Evolutionary conservation across 1,139 yeast species (phyloP).

Genomic region (Pichia sp.): DNA sequence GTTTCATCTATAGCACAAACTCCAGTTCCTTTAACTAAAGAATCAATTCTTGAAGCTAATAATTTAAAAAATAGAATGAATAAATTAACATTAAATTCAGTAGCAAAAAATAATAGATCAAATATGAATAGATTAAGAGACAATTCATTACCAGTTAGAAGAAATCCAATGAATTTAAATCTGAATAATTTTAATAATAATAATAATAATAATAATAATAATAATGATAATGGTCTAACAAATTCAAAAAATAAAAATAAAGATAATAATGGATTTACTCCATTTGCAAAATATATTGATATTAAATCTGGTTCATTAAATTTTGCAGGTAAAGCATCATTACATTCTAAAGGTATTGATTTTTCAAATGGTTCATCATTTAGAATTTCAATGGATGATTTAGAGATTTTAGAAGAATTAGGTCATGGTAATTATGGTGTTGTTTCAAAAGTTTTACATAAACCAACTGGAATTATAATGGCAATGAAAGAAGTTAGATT

Average conservation of each 20-base stretch:
- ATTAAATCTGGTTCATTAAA: constrained; percentile 86
- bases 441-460: constrained; percentile 84
- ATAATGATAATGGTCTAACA: neutral
- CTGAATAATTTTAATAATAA: constrained; percentile 5
- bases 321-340: constrained; percentile 87
- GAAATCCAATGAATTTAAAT: constrained; percentile 12
- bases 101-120: constrained; percentile 4
- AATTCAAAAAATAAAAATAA: constrained; percentile 40
- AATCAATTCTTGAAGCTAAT: neutral
- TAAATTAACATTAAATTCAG: constrained; percentile 4
- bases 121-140: constrained; percentile 21
- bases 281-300: constrained; percentile 82
- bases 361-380: constrained; percentile 85
- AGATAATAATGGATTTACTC: constrained; percentile 44
- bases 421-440: constrained; percentile 97
- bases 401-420: constrained; percentile 76
- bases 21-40: constrained; percentile 3
- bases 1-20: neutral
- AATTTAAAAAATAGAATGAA: constrained; percentile 7
- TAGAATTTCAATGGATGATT: constrained; percentile 77
- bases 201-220: constrained; percentile 1
- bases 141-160: constrained; percentile 20
- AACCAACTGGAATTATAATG: constrained; percentile 90
- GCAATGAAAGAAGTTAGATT: constrained; percentile 95
- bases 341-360: constrained; percentile 87